A percentile compares a stretch with the other conserved stretches of the same genome.
phyloP scores from a whole-genome alignment of 306 rosid species.

The Spatholobus suberectus region DNA sequence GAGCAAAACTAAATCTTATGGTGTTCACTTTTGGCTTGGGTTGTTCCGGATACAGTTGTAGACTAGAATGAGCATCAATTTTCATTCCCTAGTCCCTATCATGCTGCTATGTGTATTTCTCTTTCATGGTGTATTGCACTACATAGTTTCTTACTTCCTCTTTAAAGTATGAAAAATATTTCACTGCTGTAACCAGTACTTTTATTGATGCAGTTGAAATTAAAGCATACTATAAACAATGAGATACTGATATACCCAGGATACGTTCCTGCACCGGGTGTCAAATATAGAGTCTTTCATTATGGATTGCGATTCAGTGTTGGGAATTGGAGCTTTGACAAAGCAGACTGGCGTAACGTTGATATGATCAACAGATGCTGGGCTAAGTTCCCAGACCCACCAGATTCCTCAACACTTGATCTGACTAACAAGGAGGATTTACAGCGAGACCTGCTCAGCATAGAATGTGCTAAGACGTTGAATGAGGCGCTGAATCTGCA shows the following conservation, averaged over 20 bases:
- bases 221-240: slow-evolving; percentile 63
- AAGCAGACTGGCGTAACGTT: slow-evolving; percentile 79
- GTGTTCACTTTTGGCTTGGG: neutral
- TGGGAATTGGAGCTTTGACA: slow-evolving; percentile 98
- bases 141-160: neutral
- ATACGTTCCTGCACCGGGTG: slow-evolving; percentile 72
- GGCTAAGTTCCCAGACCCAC: slow-evolving; percentile 89
- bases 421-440: slow-evolving; percentile 41
- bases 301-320: slow-evolving; percentile 83
- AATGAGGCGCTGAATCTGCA: slow-evolving; percentile 82
- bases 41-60: neutral
- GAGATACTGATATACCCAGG: slow-evolving; percentile 92
- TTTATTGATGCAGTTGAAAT: slow-evolving; percentile 69
- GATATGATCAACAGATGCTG: slow-evolving; percentile 85
- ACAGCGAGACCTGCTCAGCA: slow-evolving; percentile 79
- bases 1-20: neutral
- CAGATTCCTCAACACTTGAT: slow-evolving; percentile 64
- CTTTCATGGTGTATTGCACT: neutral
- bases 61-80: neutral
- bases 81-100: slow-evolving; percentile 3
- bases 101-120: neutral
- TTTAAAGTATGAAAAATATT: neutral
- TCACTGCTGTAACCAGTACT: slow-evolving; percentile 27
- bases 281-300: slow-evolving; percentile 90
- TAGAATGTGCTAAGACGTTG: slow-evolving; percentile 77